Percentiles rank a stretch among this genome's conserved stretches.
phyloP scores from a whole-genome alignment of 352 stramenopile species.

The Thraustochytrium striatum region DNA sequence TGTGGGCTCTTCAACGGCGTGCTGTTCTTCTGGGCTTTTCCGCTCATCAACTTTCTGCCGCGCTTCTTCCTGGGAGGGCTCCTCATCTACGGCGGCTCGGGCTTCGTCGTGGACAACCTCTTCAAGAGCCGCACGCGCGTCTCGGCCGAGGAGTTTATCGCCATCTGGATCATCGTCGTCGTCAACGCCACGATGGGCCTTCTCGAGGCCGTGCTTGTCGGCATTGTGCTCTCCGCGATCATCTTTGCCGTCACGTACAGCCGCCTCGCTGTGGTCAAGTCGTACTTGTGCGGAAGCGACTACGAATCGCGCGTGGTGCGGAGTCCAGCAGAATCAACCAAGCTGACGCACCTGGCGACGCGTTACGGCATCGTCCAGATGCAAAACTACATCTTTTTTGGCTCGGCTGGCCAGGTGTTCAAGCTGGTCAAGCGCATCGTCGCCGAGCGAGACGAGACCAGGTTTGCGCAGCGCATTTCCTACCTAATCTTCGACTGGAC shows the following conservation, averaged over 20 bases:
- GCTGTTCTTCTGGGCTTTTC: conserved; percentile 41
- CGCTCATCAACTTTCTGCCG: conserved; percentile 45
- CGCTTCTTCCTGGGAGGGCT: conserved; percentile 39
- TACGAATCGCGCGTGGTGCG: conserved; percentile 44
- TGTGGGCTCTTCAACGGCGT: conserved; percentile 29
- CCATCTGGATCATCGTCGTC: conserved; percentile 43
- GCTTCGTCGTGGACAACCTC: conserved; percentile 40
- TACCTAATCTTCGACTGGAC: conserved; percentile 45
- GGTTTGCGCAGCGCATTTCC: not conserved
- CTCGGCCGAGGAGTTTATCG: conserved; percentile 30
- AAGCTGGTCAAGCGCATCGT: conserved; percentile 8
- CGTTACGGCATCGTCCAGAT: conserved; percentile 39
- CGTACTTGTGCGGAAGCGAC: conserved; percentile 5
- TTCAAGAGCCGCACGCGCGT: conserved; percentile 32
- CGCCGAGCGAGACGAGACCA: not conserved
- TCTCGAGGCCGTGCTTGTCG: conserved; percentile 16
- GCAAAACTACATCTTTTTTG: conserved; percentile 50
- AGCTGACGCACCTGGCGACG: conserved; percentile 1
- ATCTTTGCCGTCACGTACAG: conserved; percentile 37
- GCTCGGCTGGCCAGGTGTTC: conserved; percentile 34
- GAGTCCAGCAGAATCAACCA: not conserved
- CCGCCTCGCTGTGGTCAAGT: conserved; percentile 23
- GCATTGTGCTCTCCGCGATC: conserved; percentile 28
- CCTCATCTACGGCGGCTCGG: conserved; percentile 41
- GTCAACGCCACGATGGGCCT: conserved; percentile 24